Percentiles rank a stretch among this genome's conserved stretches.
These are phyloP conservation scores for Colletotrichum cordylinicola DNA, from an alignment of 2,329 filamentous ascomycete species.

Conservation along the genomic window DNA sequence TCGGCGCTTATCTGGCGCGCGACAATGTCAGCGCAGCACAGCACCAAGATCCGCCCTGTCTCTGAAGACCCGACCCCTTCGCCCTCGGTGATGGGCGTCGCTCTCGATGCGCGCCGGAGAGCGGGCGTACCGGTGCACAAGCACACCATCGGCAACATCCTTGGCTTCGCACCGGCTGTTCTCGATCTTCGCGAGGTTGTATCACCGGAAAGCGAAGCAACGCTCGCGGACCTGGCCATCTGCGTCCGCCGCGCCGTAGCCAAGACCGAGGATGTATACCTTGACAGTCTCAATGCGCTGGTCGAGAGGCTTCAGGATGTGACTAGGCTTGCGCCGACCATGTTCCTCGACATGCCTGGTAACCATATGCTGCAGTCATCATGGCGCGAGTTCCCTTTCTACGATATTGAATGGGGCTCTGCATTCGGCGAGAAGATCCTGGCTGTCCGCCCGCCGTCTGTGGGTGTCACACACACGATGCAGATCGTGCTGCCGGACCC, in stretches of 20 bases:
- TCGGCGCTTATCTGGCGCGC: conserved; percentile 16
- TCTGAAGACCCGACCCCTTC: conserved; percentile 28
- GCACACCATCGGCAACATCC: conserved; percentile 42
- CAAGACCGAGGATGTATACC: conserved; percentile 34
- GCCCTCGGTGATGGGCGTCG: conserved; percentile 39
- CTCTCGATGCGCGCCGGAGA: conserved; percentile 40
- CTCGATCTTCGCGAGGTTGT: conserved; percentile 35
- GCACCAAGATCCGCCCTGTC: not conserved
- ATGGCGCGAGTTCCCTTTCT: conserved; percentile 38
- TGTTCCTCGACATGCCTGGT: conserved; percentile 40
- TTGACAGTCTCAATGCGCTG: conserved; percentile 32
- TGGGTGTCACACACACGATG: conserved; percentile 36
- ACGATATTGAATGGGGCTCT: conserved; percentile 39
- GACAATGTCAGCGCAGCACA: conserved; percentile 4
- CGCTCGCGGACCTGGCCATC: conserved; percentile 38
- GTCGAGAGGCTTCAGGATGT: conserved; percentile 36
- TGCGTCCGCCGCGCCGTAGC: conserved; percentile 37
- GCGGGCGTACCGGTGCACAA: conserved; percentile 38
- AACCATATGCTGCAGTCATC: conserved; percentile 37
- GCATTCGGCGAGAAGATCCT: conserved; percentile 30
- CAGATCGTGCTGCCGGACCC: conserved; percentile 36
- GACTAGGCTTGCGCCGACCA: conserved; percentile 34
- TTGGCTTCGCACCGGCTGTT: conserved; percentile 37
- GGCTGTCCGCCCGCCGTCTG: conserved; percentile 34
- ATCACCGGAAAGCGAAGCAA: conserved; percentile 9